phyloP scores from a whole-genome alignment of 495 filamentous ascomycete species.

The Xylaria flabelliformis region DNA sequence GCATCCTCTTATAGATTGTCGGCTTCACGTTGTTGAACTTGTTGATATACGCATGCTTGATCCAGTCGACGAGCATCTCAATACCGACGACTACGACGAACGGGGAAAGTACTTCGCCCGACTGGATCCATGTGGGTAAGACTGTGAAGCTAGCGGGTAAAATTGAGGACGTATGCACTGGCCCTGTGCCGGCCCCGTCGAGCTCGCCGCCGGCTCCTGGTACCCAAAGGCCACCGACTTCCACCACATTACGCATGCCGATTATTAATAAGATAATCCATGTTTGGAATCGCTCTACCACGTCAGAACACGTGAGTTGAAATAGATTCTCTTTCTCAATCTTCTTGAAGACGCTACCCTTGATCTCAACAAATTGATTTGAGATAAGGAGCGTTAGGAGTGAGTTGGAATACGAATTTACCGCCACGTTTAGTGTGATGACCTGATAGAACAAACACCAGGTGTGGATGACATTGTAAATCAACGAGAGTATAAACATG shows the following conservation, averaged over 20 bases:
- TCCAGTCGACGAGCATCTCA: conserved; percentile 96
- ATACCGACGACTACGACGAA: conserved; percentile 93
- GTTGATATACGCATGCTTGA: conserved; percentile 96
- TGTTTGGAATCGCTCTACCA: conserved; percentile 96
- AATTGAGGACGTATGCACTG: conserved; percentile 63
- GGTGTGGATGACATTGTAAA: conserved; percentile 87
- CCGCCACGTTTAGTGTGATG: conserved; percentile 95
- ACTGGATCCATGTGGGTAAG: conserved; percentile 74
- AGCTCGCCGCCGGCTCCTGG: conserved; percentile 50
- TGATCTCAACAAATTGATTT: conserved; percentile 98
- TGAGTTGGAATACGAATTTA: conserved; percentile 98
- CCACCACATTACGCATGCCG: conserved; percentile 91
- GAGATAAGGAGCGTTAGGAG: conserved; percentile 88
- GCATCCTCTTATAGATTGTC: conserved; percentile 82
- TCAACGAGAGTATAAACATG: conserved; percentile 85
- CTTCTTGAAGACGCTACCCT: conserved; percentile 94
- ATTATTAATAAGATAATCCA: conserved; percentile 98
- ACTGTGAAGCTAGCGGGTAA: conserved; percentile 88
- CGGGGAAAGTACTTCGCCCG: conserved; percentile 86
- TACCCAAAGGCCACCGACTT: conserved; percentile 75
- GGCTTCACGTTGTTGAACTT: conserved; percentile 98
- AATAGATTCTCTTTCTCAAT: conserved; percentile 98
- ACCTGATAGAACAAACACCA: conserved; percentile 94
- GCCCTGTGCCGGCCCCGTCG: conserved; percentile 48
- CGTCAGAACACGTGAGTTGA: conserved; percentile 92